These are phyloP conservation scores for Podospora pseudopauciseta DNA, from an alignment of 495 filamentous ascomycete species.

Conservation along the genomic window DNA sequence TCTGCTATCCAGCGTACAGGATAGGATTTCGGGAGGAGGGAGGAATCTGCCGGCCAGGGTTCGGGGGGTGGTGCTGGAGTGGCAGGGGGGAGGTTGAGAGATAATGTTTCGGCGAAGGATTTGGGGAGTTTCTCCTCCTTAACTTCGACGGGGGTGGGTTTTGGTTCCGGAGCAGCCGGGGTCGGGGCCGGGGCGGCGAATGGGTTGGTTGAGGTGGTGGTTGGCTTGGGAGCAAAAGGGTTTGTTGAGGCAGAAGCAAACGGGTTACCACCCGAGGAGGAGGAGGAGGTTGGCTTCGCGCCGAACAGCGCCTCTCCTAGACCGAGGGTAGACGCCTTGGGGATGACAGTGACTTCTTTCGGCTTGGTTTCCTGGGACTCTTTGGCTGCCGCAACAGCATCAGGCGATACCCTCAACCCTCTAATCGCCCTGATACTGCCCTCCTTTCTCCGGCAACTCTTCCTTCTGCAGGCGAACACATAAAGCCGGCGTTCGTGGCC, in stretches of 20 bases:
- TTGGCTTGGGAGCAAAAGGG: slow-evolving; percentile 34
- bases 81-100: slow-evolving; percentile 47
- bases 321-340: slow-evolving; percentile 23
- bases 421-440: slow-evolving; percentile 74
- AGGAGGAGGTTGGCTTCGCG: slow-evolving; percentile 34
- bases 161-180: slow-evolving; percentile 17
- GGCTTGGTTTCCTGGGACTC: slow-evolving; percentile 24
- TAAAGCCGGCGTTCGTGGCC: slow-evolving; percentile 84
- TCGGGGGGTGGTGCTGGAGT: slow-evolving; percentile 46
- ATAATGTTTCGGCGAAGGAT: slow-evolving; percentile 63
- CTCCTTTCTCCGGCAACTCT: slow-evolving; percentile 75
- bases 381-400: slow-evolving; percentile 15
- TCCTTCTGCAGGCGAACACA: slow-evolving; percentile 72
- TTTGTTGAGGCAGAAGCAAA: slow-evolving; percentile 44
- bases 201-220: slow-evolving; percentile 28
- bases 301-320: slow-evolving; percentile 58
- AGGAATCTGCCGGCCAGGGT: slow-evolving; percentile 69
- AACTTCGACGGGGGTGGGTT: slow-evolving; percentile 27
- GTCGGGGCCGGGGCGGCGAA: slow-evolving; percentile 28
- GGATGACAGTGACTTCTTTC: slow-evolving; percentile 10
- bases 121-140: slow-evolving; percentile 51
- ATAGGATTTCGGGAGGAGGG: slow-evolving; percentile 62
- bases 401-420: slow-evolving; percentile 51
- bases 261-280: slow-evolving; percentile 38
- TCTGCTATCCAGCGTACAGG: slow-evolving; percentile 73